Conservation (phyloP, 306 rosid species). For the Acacia confusa region DNA sequence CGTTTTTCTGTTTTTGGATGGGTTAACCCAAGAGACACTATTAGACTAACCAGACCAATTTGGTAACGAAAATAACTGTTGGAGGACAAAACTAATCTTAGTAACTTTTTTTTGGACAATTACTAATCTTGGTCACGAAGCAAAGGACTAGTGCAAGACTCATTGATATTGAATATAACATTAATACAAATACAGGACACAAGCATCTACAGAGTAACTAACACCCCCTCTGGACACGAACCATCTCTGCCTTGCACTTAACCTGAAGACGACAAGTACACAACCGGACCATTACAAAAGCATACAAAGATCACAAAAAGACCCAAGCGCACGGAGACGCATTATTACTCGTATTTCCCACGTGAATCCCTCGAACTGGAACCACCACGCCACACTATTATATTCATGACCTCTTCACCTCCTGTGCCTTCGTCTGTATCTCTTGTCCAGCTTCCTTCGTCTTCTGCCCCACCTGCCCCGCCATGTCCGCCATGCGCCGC, state of each 20-base stretch:
- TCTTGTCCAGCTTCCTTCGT: conserved; percentile 81
- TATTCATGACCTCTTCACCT: conserved; percentile 58
- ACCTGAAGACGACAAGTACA: background rate
- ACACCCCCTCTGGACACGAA: background rate
- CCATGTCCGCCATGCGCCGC: conserved; percentile 57
- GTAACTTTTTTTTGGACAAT: too few relatives aligned
- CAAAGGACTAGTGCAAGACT: background rate
- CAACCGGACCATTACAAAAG: background rate
- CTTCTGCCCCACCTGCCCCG: conserved; percentile 68
- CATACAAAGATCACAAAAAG: background rate
- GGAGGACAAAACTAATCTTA: background rate
- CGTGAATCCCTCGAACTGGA: background rate
- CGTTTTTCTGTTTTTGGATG: background rate
- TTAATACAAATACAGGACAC: background rate
- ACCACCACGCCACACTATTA: background rate
- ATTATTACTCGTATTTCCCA: conserved; percentile 6
- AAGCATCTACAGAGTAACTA: background rate
- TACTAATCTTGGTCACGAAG: background rate
- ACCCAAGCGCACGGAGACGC: background rate
- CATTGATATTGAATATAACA: background rate
- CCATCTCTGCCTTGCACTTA: background rate
- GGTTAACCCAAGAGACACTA: background rate
- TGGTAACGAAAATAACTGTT: background rate
- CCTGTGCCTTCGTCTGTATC: conserved; percentile 62
- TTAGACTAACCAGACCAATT: background rate